Evolutionary conservation across 2,329 filamentous ascomycete species (phyloP).

Genomic region (Colletotrichum eleusines): DNA sequence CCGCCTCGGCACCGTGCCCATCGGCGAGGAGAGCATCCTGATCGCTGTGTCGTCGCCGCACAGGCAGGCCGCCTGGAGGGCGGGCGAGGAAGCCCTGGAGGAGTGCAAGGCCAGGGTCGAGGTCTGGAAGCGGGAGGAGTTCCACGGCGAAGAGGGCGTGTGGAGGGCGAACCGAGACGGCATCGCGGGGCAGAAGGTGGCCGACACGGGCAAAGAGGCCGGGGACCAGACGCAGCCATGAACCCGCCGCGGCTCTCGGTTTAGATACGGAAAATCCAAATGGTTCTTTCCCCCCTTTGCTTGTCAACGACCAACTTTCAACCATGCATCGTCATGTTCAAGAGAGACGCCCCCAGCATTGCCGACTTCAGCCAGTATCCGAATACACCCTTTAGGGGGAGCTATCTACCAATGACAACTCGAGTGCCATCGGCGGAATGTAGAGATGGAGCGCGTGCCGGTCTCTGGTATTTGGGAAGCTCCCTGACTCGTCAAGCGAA

Average conservation of each 20-base stretch:
- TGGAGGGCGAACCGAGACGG: constrained; percentile 93
- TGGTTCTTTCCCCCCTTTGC: not conserved
- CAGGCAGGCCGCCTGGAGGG: constrained; percentile 85
- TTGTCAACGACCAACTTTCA: not conserved
- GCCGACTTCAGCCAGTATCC: not conserved
- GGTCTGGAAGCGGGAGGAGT: constrained; percentile 95
- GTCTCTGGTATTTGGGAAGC: not conserved
- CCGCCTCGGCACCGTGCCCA: constrained; percentile 84
- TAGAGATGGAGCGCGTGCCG: not conserved
- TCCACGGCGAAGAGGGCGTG: constrained; percentile 80
- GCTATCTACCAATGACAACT: not conserved
- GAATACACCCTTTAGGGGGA: not conserved
- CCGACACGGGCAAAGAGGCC: not conserved
- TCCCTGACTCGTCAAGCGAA: not conserved
- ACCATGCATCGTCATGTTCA: not conserved
- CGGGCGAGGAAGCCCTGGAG: constrained; percentile 90
- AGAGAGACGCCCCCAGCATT: not conserved
- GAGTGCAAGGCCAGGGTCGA: constrained; percentile 88
- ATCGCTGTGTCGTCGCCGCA: constrained; percentile 89
- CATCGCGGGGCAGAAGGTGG: constrained; percentile 61
- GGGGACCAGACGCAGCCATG: not conserved
- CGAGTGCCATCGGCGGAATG: not conserved
- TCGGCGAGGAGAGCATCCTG: constrained; percentile 93
- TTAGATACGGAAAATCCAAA: not conserved
- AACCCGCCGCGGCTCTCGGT: not conserved